phyloP scores from a whole-genome alignment of 768 basidiomycete genomes.

The Pleurotus giganteus region DNA sequence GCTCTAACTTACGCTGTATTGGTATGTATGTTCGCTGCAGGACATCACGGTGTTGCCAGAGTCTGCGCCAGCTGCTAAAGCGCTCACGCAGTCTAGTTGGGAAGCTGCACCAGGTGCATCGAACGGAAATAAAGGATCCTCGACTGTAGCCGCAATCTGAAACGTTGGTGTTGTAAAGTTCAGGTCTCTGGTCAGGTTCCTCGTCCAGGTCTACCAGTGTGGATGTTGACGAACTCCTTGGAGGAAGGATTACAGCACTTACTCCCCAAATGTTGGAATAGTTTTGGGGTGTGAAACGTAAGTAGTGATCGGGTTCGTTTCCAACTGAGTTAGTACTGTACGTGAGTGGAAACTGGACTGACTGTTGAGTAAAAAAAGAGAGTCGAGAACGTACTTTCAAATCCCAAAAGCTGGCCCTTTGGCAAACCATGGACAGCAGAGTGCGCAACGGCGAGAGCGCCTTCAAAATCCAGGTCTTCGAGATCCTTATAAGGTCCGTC shows the following conservation, averaged over 20 bases:
- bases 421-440: slow-evolving; percentile 37
- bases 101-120: slow-evolving; percentile 39
- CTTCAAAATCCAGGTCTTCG: slow-evolving; percentile 39
- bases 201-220: slow-evolving; percentile 40
- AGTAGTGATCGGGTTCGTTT: slow-evolving; percentile 56
- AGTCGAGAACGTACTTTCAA: slow-evolving; percentile 41
- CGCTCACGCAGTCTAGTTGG: slow-evolving; percentile 47
- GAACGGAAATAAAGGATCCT: slow-evolving; percentile 53
- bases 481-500: slow-evolving; percentile 33
- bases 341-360: neutral
- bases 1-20: slow-evolving; percentile 42
- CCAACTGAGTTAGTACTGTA: slow-evolving; percentile 34
- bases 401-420: slow-evolving; percentile 34
- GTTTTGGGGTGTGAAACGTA: slow-evolving; percentile 37
- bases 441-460: slow-evolving; percentile 40
- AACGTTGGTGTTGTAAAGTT: slow-evolving; percentile 37
- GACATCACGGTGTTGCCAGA: slow-evolving; percentile 37
- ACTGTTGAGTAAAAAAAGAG: neutral
- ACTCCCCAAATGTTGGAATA: slow-evolving; percentile 48
- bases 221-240: neutral
- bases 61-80: slow-evolving; percentile 45
- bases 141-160: slow-evolving; percentile 48
- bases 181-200: slow-evolving; percentile 43
- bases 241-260: slow-evolving; percentile 7
- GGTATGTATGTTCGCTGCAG: slow-evolving; percentile 55